Conservation (phyloP, 2,329 filamentous ascomycete species). For the Knufia fluminis region DNA sequence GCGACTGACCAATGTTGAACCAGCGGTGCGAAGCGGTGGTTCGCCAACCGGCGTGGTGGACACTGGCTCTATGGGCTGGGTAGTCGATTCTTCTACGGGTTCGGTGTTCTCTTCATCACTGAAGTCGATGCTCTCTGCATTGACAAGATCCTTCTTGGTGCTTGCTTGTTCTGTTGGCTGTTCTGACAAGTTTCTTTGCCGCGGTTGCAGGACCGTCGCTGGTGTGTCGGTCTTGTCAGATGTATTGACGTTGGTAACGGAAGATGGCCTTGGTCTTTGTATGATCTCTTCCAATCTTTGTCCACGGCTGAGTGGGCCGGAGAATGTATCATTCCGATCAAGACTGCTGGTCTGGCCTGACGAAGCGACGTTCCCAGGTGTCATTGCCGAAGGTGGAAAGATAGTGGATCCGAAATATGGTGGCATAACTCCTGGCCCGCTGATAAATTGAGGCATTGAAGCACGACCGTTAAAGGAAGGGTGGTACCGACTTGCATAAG, state of each 20-base stretch:
- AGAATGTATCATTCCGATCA: neutral
- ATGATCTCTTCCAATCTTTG: slow-evolving; percentile 1
- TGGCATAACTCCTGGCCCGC: neutral
- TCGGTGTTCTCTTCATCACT: slow-evolving; percentile 7
- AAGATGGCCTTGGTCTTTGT: neutral
- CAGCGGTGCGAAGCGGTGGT: neutral
- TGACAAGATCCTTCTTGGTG: neutral
- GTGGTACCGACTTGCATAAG: neutral
- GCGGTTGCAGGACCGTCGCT: neutral
- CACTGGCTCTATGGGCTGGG: neutral
- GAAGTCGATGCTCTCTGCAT: neutral
- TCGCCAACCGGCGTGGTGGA: neutral
- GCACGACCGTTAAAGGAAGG: neutral
- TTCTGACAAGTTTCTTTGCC: neutral
- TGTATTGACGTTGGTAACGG: neutral
- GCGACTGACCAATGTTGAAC: slow-evolving; percentile 1
- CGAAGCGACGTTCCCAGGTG: neutral
- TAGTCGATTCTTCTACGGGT: neutral
- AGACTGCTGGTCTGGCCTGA: neutral
- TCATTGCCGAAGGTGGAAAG: neutral
- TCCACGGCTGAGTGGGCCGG: slow-evolving; percentile 4
- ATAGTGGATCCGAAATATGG: neutral
- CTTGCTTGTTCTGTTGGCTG: neutral
- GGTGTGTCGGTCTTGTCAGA: neutral
- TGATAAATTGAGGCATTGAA: neutral